Evolutionary conservation across 371 early-diverging fungal genomes (phyloP), one percentile per base, ranked within the genome.

Genomic region (Mortierella sp.): DNA sequence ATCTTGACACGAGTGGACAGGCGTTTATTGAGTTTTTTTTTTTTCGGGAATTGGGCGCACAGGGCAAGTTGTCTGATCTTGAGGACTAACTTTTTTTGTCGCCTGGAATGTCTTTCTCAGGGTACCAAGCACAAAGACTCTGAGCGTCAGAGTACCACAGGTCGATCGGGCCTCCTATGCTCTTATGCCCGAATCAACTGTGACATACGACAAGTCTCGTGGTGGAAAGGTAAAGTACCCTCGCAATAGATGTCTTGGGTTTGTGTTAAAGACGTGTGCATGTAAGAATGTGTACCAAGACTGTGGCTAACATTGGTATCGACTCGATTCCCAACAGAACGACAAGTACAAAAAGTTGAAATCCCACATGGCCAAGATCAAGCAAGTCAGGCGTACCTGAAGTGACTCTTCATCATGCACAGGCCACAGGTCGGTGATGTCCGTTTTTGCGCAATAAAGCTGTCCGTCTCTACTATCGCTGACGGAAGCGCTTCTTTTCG

Each of bases 311-410:
- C 22, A 17, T 22, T 29, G 21, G 29, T 57, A 27, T 9, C 24
- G 39, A 76, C 69, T 57, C 59, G 25, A n/a, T n/a, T n/a, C n/a
- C n/a, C n/a, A n/a, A n/a, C n/a, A n/a, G n/a, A n/a, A n/a, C n/a
- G 76, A 76, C 43, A 68, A 64, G 46, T 76, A 68, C 69, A 76
- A 68, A 58, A 63, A 64, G 53, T 29, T 76, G 48, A 76, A 68
- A 56, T 76, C 76, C 7, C 69, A 67, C 19, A 76, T 76, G 76
- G 69, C 76, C 54, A 67, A 64, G 57, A 76, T 76, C 52, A 76
- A 76, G 76, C 69, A 67, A 41, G 39, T 73, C 52, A 67, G 59
- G 54, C 62, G 67, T 47, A 54, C 73, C 43, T 10, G n/a, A 22
- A 17, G 16, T 21, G 25, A 25, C 22, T 24, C 24, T 47, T 24